Evolutionary conservation across 176 grass and related monocot species (phyloP).

Genomic region (Oryza rufipogon): DNA sequence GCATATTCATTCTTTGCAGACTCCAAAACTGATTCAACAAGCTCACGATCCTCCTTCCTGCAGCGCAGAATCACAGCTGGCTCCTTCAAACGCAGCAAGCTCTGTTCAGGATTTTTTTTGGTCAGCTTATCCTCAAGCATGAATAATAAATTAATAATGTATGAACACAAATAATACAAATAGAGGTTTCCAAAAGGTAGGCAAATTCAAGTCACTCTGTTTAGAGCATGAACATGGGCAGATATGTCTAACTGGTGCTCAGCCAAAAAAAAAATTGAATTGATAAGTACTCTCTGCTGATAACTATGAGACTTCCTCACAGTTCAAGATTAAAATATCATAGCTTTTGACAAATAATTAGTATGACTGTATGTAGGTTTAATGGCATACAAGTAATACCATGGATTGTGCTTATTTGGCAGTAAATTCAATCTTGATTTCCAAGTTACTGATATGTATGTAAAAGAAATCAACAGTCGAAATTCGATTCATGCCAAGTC

Average conservation of each 20-base stretch:
- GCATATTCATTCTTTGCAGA: conserved; percentile 70
- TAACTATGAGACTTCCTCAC: neutral
- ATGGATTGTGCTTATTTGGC: neutral
- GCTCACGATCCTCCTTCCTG: conserved; percentile 62
- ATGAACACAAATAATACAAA: neutral
- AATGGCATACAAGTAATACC: neutral
- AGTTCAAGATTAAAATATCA: neutral
- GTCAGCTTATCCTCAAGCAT: conserved; percentile 24
- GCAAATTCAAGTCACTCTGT: neutral
- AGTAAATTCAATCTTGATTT: neutral
- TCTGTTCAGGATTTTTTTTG: conserved; percentile 50
- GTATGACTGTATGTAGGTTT: neutral
- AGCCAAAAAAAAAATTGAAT: neutral
- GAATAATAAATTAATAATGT: conserved; percentile 37
- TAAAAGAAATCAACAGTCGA: neutral
- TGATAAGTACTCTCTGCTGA: neutral
- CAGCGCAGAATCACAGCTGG: conserved; percentile 71
- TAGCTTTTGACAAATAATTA: neutral
- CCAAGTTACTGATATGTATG: neutral
- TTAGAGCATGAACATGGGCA: neutral
- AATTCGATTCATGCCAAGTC: neutral
- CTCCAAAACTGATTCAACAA: conserved; percentile 78
- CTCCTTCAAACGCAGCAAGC: conserved; percentile 78
- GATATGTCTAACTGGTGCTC: neutral
- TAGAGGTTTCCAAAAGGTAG: neutral